These are phyloP conservation scores for Mucor piriformis DNA, from an alignment of 371 early-diverging fungal species.

Conservation along the genomic window DNA sequence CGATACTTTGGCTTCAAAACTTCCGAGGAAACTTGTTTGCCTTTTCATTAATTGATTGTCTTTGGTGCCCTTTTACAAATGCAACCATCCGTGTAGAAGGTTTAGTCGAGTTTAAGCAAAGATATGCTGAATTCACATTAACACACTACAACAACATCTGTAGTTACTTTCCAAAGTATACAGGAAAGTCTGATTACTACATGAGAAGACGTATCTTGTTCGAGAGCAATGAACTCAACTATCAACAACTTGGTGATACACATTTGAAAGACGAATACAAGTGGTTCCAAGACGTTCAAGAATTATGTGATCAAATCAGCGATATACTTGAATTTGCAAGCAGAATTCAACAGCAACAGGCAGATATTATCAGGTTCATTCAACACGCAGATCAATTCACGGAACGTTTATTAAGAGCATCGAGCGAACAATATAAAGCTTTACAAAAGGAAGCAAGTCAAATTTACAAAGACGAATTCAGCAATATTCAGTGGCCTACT, in stretches of 20 bases:
- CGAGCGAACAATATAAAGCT: no score
- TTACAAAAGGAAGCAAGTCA: no score
- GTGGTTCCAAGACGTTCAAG: background rate
- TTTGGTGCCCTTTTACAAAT: background rate
- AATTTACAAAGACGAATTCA: no score
- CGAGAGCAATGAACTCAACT: background rate
- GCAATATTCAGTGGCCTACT: no score
- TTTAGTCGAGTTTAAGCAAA: background rate
- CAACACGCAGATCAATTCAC: no score
- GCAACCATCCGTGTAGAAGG: background rate
- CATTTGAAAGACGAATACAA: background rate
- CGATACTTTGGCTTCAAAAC: background rate
- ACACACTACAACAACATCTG: constrained; percentile 1
- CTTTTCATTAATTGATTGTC: background rate
- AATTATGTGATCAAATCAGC: background rate
- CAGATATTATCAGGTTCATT: no score
- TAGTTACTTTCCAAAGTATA: background rate
- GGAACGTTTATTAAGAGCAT: no score
- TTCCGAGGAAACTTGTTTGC: background rate
- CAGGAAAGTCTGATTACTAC: background rate
- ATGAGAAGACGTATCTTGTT: background rate
- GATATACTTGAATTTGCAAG: background rate
- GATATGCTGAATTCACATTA: background rate
- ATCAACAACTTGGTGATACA: constrained; percentile 3
- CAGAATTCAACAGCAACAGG: background rate